These are phyloP conservation scores for Terana coerulea DNA, from an alignment of 768 basidiomycete species.

Conservation along the genomic window DNA sequence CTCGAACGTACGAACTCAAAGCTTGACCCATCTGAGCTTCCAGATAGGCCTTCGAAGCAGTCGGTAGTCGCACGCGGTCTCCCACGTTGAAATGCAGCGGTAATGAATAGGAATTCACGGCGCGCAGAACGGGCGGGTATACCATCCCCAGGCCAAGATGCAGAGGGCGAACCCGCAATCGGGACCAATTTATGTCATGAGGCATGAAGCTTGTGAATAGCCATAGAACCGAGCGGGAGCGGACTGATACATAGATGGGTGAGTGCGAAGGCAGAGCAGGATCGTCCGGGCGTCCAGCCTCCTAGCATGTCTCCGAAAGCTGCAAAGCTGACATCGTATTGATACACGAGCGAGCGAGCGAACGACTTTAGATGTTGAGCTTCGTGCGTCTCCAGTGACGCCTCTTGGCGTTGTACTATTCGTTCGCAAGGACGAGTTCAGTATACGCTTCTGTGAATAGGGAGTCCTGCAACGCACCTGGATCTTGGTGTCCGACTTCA, in stretches of 20 bases:
- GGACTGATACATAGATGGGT: slow-evolving; percentile 9
- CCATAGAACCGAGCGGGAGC: slow-evolving; percentile 7
- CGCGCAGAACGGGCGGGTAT: no score
- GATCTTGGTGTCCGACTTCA: slow-evolving; percentile 94
- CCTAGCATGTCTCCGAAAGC: background rate
- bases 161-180: no score
- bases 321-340: background rate
- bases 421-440: background rate
- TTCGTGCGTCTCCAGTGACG: slow-evolving; percentile 99
- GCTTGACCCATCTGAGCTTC: no score
- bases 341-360: background rate
- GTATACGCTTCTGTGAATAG: no score
- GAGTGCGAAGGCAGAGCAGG: slow-evolving; percentile 2
- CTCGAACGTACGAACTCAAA: no score
- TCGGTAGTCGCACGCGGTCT: no score
- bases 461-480: slow-evolving; percentile 48
- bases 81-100: no score
- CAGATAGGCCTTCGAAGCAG: no score
- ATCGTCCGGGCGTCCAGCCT: background rate
- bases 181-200: slow-evolving; percentile 8
- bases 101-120: no score
- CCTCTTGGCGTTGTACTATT: slow-evolving; percentile 89
- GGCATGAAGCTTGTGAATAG: slow-evolving; percentile 1
- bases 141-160: no score
- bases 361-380: slow-evolving; percentile 77